A percentile compares a stretch with the other conserved stretches of the same genome.
Conservation (phyloP, 371 early-diverging fungal genomes). For the Mucor lusitanicus region DNA sequence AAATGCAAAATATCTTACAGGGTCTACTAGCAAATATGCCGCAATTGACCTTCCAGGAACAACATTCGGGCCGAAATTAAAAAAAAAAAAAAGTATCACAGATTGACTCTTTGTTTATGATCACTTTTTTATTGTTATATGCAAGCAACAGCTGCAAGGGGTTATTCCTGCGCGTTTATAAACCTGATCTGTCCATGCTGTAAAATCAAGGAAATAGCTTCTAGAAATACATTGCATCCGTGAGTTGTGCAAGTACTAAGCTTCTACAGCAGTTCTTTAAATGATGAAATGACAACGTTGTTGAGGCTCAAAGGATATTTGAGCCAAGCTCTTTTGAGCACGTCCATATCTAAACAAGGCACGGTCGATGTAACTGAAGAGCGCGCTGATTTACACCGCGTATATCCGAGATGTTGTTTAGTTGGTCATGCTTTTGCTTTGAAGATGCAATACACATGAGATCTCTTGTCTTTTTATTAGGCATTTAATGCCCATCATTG, state of each 20-base stretch:
- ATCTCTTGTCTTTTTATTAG: no score
- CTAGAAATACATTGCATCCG: neutral
- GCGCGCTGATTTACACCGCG: neutral
- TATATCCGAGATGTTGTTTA: neutral
- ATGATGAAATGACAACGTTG: neutral
- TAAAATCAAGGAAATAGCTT: neutral
- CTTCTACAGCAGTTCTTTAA: neutral
- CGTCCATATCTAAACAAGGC: neutral
- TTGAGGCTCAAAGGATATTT: neutral
- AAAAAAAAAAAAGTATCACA: neutral
- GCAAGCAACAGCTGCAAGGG: neutral
- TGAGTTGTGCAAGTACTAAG: neutral
- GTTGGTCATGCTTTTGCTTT: neutral
- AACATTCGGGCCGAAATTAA: neutral
- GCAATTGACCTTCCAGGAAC: neutral
- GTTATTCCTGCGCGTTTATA: neutral
- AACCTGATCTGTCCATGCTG: neutral
- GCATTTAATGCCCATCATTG: no score
- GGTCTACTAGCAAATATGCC: neutral
- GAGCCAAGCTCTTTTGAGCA: neutral
- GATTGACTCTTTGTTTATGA: neutral
- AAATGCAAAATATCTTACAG: no score
- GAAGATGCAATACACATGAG: neutral
- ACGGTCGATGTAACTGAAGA: neutral
- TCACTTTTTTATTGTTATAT: neutral